Conservation (phyloP, 805 yeast species). For the Saturnispora quitensis region DNA sequence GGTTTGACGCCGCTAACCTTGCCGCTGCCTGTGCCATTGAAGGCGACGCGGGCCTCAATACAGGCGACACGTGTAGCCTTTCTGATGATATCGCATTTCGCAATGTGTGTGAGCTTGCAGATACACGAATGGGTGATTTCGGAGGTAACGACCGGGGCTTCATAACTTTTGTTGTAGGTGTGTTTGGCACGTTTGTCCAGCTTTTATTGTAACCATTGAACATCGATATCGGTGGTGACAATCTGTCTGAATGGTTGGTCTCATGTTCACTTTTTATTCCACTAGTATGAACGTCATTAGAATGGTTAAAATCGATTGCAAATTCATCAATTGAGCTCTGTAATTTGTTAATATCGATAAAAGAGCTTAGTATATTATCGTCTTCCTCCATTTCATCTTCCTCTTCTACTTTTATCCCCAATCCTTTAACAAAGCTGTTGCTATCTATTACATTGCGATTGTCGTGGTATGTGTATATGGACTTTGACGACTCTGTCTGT, state of each 20-base stretch:
- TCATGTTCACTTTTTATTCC: neutral
- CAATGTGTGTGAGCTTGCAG: neutral
- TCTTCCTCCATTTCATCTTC: neutral
- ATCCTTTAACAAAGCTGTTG: neutral
- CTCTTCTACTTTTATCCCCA: neutral
- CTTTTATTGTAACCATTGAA: neutral
- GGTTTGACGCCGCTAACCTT: neutral
- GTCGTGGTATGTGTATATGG: neutral
- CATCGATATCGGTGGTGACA: neutral
- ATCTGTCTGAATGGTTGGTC: neutral
- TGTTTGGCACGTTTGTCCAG: neutral
- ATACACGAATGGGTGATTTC: neutral
- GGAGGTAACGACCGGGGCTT: neutral
- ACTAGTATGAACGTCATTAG: neutral
- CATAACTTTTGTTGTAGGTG: neutral
- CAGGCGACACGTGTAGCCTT: neutral
- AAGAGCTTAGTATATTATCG: neutral
- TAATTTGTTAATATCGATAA: constrained; percentile 2
- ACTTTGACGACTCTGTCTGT: neutral
- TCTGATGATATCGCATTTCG: neutral
- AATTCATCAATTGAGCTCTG: neutral
- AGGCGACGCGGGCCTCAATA: neutral
- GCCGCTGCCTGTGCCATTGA: constrained; percentile 1
- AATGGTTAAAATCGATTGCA: neutral
- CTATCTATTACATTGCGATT: neutral